Percentiles rank a stretch among this genome's conserved stretches.
Conservation (phyloP, 1,284 basidiomycete species). For the Microbotryum silenes-acaulis region DNA sequence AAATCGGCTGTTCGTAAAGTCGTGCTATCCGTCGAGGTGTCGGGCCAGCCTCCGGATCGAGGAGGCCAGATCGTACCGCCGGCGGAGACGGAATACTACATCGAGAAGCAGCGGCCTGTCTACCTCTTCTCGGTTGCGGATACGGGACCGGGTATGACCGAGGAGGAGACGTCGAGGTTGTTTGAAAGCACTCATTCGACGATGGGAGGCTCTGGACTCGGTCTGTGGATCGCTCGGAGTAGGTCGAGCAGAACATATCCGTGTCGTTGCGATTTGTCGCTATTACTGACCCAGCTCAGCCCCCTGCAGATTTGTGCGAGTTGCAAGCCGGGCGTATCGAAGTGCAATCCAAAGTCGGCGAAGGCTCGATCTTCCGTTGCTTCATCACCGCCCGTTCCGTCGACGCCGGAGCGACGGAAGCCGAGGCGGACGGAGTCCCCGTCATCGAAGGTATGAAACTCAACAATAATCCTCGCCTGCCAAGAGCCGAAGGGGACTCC, state of each 20-base stretch:
- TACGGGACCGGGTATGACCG: constrained; percentile 25
- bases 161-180: constrained; percentile 16
- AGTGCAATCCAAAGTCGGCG: constrained; percentile 16
- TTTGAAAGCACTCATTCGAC: constrained; percentile 25
- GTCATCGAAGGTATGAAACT: background rate
- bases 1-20: constrained; percentile 14
- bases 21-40: constrained; percentile 23
- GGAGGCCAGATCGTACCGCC: constrained; percentile 19
- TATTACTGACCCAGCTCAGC: too few relatives aligned
- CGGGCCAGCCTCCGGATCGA: constrained; percentile 10
- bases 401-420: constrained; percentile 7
- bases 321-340: constrained; percentile 22
- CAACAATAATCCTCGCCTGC: constrained; percentile 9
- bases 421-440: background rate
- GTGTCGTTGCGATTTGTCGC: too few relatives aligned
- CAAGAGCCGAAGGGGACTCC: background rate
- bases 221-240: constrained; percentile 23
- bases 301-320: constrained; percentile 22
- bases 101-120: constrained; percentile 14
- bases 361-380: constrained; percentile 26
- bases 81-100: constrained; percentile 14
- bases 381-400: constrained; percentile 24
- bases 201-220: constrained; percentile 19
- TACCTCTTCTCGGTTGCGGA: constrained; percentile 25
- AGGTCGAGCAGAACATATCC: too few relatives aligned